These are phyloP conservation scores for Sherardia arvensis DNA, from an alignment of 257 asterid genomes.

Conservation along the genomic window DNA sequence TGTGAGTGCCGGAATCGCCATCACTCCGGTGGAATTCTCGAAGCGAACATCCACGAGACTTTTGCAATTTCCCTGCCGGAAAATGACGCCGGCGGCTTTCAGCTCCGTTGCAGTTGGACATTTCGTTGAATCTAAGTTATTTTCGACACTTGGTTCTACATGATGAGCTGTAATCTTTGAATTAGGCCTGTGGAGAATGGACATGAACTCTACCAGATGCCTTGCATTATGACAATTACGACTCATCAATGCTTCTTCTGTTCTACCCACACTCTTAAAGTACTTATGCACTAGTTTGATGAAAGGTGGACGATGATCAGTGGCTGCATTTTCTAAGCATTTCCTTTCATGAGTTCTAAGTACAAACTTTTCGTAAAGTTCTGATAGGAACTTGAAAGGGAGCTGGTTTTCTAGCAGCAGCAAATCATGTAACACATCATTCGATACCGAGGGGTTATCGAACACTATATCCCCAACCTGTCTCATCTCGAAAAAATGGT, in stretches of 20 bases:
- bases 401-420: not conserved
- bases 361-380: not conserved
- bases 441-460: not conserved
- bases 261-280: constrained; percentile 19
- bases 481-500: not conserved
- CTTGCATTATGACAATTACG: not conserved
- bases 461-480: not conserved
- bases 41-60: constrained; percentile 6
- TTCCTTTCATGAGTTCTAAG: not conserved
- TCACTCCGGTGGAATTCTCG: constrained; percentile 6
- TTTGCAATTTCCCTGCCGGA: no score
- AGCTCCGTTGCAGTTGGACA: not conserved
- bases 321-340: not conserved
- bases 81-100: not conserved
- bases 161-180: not conserved
- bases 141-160: not conserved
- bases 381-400: not conserved
- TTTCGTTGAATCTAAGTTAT: not conserved
- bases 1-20: constrained; percentile 11
- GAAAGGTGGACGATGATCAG: constrained; percentile 1
- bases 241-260: constrained; percentile 1
- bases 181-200: constrained; percentile 3
- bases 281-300: constrained; percentile 19
- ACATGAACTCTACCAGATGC: not conserved
- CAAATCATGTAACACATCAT: not conserved